Percentiles rank a stretch among this genome's conserved stretches.
Conservation (phyloP, 2,329 filamentous ascomycete species). For the Xylariaceae sp. region DNA sequence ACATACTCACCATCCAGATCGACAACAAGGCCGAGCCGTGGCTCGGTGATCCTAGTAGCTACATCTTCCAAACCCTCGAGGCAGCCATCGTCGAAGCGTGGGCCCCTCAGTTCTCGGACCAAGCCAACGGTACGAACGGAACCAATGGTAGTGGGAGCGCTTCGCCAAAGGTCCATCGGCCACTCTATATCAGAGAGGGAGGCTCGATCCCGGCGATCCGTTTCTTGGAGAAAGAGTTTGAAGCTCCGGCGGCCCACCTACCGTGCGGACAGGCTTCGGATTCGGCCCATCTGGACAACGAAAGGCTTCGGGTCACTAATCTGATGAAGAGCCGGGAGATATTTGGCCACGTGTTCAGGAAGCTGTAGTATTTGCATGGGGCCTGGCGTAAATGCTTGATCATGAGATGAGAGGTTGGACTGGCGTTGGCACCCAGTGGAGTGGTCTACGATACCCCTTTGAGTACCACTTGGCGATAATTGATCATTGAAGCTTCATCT, state of each 20-base stretch:
- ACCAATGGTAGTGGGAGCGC: conserved; percentile 11
- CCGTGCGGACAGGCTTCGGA: conserved; percentile 95
- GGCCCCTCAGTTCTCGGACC: conserved; percentile 51
- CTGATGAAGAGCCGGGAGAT: conserved; percentile 89
- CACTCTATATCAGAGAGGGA: conserved; percentile 91
- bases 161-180: conserved; percentile 48
- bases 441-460: no score
- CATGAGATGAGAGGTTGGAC: no score
- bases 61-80: conserved; percentile 86
- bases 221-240: conserved; percentile 91
- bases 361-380: conserved; percentile 38
- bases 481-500: no score
- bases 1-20: conserved; percentile 75
- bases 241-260: conserved; percentile 83
- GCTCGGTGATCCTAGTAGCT: conserved; percentile 86
- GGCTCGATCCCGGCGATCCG: conserved; percentile 92
- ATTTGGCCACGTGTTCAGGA: conserved; percentile 77
- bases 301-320: conserved; percentile 83
- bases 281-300: conserved; percentile 89
- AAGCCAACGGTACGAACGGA: conserved; percentile 7
- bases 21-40: conserved; percentile 94
- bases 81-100: conserved; percentile 81
- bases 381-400: no score
- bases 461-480: no score
- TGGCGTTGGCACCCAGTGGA: no score